A percentile compares a stretch with the other conserved stretches of the same genome.
Conservation (phyloP, 2,329 filamentous ascomycete genomes). For the Ophiostoma tasmaniense region DNA sequence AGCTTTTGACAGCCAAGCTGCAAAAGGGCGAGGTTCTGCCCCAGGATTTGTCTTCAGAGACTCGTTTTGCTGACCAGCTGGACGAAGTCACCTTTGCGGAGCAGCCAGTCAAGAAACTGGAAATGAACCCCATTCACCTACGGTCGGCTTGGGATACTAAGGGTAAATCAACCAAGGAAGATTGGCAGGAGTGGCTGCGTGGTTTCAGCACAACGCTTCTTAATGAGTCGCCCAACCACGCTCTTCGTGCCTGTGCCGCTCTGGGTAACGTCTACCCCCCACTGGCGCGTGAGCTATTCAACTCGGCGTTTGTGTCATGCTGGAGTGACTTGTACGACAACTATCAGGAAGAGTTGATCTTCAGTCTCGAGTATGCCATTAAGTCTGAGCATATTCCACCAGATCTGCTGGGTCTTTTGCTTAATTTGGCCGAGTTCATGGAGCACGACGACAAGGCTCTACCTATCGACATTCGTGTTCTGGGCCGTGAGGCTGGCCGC, state of each 20-base stretch:
- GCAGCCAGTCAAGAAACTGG: slow-evolving; percentile 75
- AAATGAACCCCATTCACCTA: slow-evolving; percentile 94
- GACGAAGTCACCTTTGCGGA: slow-evolving; percentile 79
- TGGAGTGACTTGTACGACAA: slow-evolving; percentile 97
- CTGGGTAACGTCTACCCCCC: slow-evolving; percentile 87
- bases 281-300: slow-evolving; percentile 88
- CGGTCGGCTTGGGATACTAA: slow-evolving; percentile 96
- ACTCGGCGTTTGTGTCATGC: slow-evolving; percentile 96
- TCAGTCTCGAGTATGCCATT: slow-evolving; percentile 90
- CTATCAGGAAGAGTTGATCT: slow-evolving; percentile 92
- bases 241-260: slow-evolving; percentile 83
- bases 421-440: slow-evolving; percentile 99
- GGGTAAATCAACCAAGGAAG: slow-evolving; percentile 93
- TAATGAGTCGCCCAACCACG: slow-evolving; percentile 92
- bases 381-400: slow-evolving; percentile 93
- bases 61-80: slow-evolving; percentile 65
- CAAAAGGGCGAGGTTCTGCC: slow-evolving; percentile 93
- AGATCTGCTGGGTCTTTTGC: slow-evolving; percentile 83
- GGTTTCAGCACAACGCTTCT: slow-evolving; percentile 92
- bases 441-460: slow-evolving; percentile 98
- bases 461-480: slow-evolving; percentile 89
- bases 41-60: slow-evolving; percentile 83
- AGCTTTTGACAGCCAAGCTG: slow-evolving; percentile 82
- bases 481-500: slow-evolving; percentile 89
- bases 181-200: slow-evolving; percentile 99